A percentile compares a stretch with the other conserved stretches of the same genome.
phyloP scores from a whole-genome alignment of 306 rosid genomes.

The Castanopsis chinensis region DNA sequence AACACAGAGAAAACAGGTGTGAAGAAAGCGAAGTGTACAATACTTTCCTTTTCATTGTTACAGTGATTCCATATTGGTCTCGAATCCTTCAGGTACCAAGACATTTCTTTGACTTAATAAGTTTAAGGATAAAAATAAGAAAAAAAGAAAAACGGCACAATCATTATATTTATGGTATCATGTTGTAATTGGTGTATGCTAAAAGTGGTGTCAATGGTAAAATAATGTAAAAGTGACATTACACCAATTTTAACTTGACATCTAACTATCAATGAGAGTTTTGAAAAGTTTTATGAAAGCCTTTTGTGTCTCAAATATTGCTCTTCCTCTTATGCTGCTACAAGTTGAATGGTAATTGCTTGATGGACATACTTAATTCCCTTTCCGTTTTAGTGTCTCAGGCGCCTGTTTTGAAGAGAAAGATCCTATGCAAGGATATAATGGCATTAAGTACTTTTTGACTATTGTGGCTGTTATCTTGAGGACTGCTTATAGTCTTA shows the following conservation, averaged over 20 bases:
- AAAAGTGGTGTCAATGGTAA: no score
- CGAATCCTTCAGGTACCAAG: slow-evolving; percentile 60
- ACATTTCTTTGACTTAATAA: not conserved
- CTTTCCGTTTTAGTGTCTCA: slow-evolving; percentile 41
- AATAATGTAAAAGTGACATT: no score
- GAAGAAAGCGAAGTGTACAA: slow-evolving; percentile 18
- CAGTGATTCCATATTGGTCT: slow-evolving; percentile 50
- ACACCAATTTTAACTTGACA: no score
- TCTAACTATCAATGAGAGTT: no score
- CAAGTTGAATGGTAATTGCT: not conserved
- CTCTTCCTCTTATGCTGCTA: not conserved
- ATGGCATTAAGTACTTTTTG: slow-evolving; percentile 53
- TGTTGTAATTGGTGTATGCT: no score
- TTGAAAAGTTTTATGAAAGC: no score
- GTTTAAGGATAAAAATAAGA: no score
- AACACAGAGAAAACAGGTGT: slow-evolving; percentile 43
- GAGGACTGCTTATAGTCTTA: slow-evolving; percentile 43
- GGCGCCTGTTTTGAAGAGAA: slow-evolving; percentile 59
- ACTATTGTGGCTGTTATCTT: slow-evolving; percentile 60
- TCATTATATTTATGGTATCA: no score
- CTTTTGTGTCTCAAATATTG: no score
- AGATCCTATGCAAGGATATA: slow-evolving; percentile 62
- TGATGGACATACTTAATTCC: not conserved
- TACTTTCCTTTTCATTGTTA: slow-evolving; percentile 50
- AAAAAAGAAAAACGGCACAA: no score